Percentiles rank a stretch among this genome's conserved stretches.
Conservation (phyloP, 2,329 filamentous ascomycete genomes). For the Herpotrichia juniperi region DNA sequence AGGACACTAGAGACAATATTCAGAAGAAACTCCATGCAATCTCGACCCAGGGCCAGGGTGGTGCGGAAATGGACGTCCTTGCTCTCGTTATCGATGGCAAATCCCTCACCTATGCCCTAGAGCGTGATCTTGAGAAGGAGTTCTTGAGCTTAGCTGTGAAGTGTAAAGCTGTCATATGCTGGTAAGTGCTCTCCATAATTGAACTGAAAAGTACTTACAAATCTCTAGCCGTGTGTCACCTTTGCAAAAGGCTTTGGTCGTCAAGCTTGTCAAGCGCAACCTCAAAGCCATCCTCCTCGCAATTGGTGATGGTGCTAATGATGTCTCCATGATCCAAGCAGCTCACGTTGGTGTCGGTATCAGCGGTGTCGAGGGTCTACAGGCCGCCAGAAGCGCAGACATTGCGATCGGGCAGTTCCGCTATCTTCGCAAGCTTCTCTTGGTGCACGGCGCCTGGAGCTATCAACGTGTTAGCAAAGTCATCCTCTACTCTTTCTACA, state of each 20-base stretch:
- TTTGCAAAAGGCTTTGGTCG: slow-evolving; percentile 93
- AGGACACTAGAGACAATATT: slow-evolving; percentile 83
- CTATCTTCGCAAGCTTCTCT: slow-evolving; percentile 87
- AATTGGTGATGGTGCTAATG: slow-evolving; percentile 96
- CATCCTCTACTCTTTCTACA: slow-evolving; percentile 98
- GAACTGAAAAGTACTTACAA: slow-evolving; percentile 7
- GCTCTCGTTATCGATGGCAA: slow-evolving; percentile 96
- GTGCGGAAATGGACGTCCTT: slow-evolving; percentile 81
- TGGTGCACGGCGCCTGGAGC: slow-evolving; percentile 97
- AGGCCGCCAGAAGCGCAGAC: slow-evolving; percentile 93
- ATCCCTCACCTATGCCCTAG: slow-evolving; percentile 89
- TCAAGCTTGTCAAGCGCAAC: slow-evolving; percentile 97
- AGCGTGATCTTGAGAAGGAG: slow-evolving; percentile 89
- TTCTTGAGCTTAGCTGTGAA: slow-evolving; percentile 92
- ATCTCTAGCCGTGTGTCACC: slow-evolving; percentile 85
- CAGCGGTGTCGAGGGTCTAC: slow-evolving; percentile 93
- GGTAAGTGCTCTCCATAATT: slow-evolving; percentile 49
- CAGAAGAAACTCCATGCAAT: slow-evolving; percentile 94
- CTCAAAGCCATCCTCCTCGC: slow-evolving; percentile 90
- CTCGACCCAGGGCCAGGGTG: slow-evolving; percentile 76
- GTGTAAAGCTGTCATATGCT: slow-evolving; percentile 99
- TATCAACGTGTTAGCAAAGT: slow-evolving; percentile 97
- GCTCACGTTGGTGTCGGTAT: slow-evolving; percentile 98
- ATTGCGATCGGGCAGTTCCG: slow-evolving; percentile 96
- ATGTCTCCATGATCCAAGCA: slow-evolving; percentile 99